phyloP scores from a whole-genome alignment of 305 asterid genomes.

The Fraxinus latifolia region DNA sequence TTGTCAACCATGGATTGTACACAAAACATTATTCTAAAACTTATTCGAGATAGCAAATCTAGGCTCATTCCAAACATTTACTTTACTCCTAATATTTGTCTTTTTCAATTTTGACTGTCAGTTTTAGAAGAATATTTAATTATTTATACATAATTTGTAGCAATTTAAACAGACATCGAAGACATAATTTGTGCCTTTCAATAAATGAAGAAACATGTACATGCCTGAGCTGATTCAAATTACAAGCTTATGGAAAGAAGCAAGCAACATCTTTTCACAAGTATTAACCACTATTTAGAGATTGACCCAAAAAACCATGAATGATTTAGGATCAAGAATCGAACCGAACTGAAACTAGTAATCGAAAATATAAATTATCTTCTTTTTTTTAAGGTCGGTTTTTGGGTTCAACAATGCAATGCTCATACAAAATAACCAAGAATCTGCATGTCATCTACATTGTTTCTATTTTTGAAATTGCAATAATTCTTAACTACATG shows the following conservation, averaged over 20 bases:
- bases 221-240: not conserved
- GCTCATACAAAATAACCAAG: not conserved
- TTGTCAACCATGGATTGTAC: no score
- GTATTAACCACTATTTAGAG: not conserved
- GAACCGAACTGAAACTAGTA: not conserved
- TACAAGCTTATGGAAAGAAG: not conserved
- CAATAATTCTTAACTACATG: not conserved
- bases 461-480: not conserved
- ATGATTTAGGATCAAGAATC: not conserved
- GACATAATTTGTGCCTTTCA: not conserved
- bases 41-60: not conserved
- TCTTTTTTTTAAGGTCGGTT: not conserved
- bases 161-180: not conserved
- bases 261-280: not conserved
- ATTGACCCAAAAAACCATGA: not conserved
- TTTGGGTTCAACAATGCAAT: not conserved
- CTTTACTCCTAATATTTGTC: not conserved
- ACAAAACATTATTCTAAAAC: no score
- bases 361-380: not conserved
- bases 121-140: not conserved
- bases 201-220: not conserved
- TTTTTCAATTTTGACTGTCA: not conserved
- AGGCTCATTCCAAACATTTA: not conserved
- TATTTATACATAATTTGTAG: not conserved
- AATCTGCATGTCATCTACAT: not conserved